Percentiles rank a stretch among this genome's conserved stretches.
phyloP scores from a whole-genome alignment of 2,329 filamentous ascomycete genomes.

The Pseudogymnoascus sp. region DNA sequence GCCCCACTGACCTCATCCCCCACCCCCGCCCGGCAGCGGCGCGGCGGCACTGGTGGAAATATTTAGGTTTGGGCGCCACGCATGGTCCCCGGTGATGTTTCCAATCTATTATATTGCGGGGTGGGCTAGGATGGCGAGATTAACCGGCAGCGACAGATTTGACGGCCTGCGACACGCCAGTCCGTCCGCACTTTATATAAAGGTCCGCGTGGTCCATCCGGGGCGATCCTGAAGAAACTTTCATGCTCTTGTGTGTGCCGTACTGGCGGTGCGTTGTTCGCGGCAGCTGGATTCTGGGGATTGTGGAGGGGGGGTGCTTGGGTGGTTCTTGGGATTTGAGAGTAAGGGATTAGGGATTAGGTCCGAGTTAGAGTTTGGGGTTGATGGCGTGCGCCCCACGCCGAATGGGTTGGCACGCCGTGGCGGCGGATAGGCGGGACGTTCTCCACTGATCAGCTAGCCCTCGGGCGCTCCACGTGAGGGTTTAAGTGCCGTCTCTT shows the following conservation, averaged over 20 bases:
- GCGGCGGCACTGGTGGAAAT: constrained; percentile 4
- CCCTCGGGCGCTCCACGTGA: background rate
- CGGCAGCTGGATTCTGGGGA: background rate
- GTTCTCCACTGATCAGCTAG: background rate
- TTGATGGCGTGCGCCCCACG: background rate
- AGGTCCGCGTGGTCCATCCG: background rate
- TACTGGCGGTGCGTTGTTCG: background rate
- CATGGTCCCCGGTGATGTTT: background rate
- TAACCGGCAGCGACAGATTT: background rate
- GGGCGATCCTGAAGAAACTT: background rate
- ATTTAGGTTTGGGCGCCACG: background rate
- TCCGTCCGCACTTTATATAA: constrained; percentile 5
- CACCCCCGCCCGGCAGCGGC: background rate
- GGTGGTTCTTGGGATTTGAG: background rate
- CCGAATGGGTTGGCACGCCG: background rate
- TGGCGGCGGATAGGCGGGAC: background rate
- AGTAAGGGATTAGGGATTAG: background rate
- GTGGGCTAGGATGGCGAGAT: background rate
- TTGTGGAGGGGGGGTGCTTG: background rate
- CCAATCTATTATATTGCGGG: constrained; percentile 9
- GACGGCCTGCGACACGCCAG: background rate
- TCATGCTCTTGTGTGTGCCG: background rate
- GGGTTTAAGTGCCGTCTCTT: background rate
- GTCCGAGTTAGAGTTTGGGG: background rate
- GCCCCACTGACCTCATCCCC: background rate